Evolutionary conservation across 768 basidiomycete genomes (phyloP), one percentile per base, ranked within the genome.

Genomic region (Coprinopsis sp.): DNA sequence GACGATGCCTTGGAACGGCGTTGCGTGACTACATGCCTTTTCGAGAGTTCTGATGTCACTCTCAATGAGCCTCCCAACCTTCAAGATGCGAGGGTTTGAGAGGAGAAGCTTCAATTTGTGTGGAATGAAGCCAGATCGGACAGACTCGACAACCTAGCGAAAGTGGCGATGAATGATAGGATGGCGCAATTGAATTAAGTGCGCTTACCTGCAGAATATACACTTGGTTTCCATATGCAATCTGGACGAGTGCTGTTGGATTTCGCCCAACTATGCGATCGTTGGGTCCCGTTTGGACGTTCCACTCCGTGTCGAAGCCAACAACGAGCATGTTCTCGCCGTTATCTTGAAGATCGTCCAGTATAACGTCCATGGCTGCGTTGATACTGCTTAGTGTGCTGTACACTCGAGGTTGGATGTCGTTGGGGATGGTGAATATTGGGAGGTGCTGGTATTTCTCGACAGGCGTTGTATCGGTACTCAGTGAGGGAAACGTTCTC

Each of bases 31-130:
- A 8, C 16, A 8, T 37, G 8, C 21, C 7, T 37, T 19, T 19
- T 37, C 66, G 3, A 64, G 62, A 38, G 58, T 37, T 3, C 47
- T 39, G n/a, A n/a, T n/a, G n/a, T n/a, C n/a, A n/a, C n/a, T n/a
- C n/a, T n/a, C n/a, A n/a, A n/a, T n/a, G n/a, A 3, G 55, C 63
- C 56, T 51, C 1, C 64, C 64, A 37, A 50, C 51, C 52, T 65
- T 65, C 3, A 49, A 33, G 25, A 62, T 47, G 6, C 48, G 51
- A 3, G 55, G 50, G 41, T 59, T 48, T 2, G 36, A 18, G 11
- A 59, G 49, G 3, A 57, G 37, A 13, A 51, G 21, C 13, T 39
- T 37, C 7, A 59, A 51, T 29, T 52, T 30, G 11, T 54, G 29
- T 4, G 58, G 55, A 4, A 57, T 47, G 2, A 44, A 21, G 1